phyloP scores from a whole-genome alignment of 2,329 filamentous ascomycete genomes.

The Alternaria sp. region DNA sequence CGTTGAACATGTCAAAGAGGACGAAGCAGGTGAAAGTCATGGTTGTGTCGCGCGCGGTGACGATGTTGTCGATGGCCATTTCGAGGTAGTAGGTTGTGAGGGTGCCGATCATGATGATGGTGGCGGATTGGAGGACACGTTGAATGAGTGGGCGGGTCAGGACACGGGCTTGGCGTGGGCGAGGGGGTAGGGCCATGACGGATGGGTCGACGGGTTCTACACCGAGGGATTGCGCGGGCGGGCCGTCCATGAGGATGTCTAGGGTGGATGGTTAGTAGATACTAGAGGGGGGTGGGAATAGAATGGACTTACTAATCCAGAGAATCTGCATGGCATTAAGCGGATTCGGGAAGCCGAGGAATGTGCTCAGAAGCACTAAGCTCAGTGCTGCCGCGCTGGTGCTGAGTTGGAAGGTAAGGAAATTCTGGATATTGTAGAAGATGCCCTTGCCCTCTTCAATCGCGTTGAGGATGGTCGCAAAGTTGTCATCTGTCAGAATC shows the following conservation, averaged over 20 bases:
- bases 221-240: conserved; percentile 93
- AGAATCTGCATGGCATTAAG: conserved; percentile 99
- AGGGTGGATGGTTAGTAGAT: conserved; percentile 29
- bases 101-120: conserved; percentile 91
- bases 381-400: conserved; percentile 94
- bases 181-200: conserved; percentile 90
- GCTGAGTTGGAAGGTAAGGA: conserved; percentile 96
- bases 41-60: conserved; percentile 93
- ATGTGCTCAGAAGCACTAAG: conserved; percentile 89
- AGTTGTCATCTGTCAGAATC: conserved; percentile 89
- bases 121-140: conserved; percentile 85
- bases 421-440: conserved; percentile 99
- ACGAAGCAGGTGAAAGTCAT: conserved; percentile 99
- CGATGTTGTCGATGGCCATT: conserved; percentile 82
- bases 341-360: conserved; percentile 91
- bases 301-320: conserved; percentile 85
- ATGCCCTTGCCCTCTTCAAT: conserved; percentile 99
- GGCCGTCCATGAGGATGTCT: conserved; percentile 99
- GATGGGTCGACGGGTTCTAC: conserved; percentile 94
- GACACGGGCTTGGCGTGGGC: conserved; percentile 85
- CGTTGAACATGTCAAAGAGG: conserved; percentile 99
- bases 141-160: conserved; percentile 84
- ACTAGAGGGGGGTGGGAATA: not conserved
- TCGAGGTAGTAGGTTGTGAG: conserved; percentile 90
- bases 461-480: conserved; percentile 88